Percentiles rank a stretch among this genome's conserved stretches.
Evolutionary conservation across 768 basidiomycete species (phyloP).

Genomic region (Panellus pusillus): DNA sequence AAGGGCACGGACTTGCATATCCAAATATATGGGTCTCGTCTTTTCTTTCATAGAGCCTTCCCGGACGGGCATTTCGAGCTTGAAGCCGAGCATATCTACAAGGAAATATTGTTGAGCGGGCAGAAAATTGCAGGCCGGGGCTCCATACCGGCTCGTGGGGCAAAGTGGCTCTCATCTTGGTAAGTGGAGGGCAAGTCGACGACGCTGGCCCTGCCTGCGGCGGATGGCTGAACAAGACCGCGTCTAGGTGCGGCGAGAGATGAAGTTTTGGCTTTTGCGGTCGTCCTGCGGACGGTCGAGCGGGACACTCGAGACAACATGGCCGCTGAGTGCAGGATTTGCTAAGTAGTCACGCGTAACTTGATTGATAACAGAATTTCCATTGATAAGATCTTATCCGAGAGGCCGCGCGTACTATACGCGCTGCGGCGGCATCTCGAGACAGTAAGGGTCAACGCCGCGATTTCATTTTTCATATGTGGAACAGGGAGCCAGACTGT

Average conservation of each 20-base stretch:
- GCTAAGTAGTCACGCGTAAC: slow-evolving; percentile 15
- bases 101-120: slow-evolving; percentile 7
- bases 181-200: slow-evolving; percentile 79
- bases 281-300: slow-evolving; percentile 35
- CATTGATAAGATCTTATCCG: too few relatives aligned
- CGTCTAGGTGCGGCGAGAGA: slow-evolving; percentile 41
- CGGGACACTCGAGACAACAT: slow-evolving; percentile 64
- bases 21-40: slow-evolving; percentile 91
- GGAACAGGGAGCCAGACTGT: too few relatives aligned
- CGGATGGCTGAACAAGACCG: slow-evolving; percentile 77
- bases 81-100: slow-evolving; percentile 88
- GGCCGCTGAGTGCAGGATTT: slow-evolving; percentile 20
- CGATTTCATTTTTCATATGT: too few relatives aligned
- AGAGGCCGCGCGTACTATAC: too few relatives aligned
- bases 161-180: slow-evolving; percentile 65
- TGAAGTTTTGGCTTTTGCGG: slow-evolving; percentile 28
- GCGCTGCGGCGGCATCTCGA: too few relatives aligned
- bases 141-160: slow-evolving; percentile 64
- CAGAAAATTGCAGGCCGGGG: not conserved
- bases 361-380: not conserved
- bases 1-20: slow-evolving; percentile 77
- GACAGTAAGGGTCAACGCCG: too few relatives aligned
- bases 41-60: slow-evolving; percentile 60
- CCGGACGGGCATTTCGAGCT: slow-evolving; percentile 62
- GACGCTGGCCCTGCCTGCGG: slow-evolving; percentile 78